A percentile compares a stretch with the other conserved stretches of the same genome.
Conservation (phyloP, 768 basidiomycete genomes). For the Rhodotorula graminis region DNA sequence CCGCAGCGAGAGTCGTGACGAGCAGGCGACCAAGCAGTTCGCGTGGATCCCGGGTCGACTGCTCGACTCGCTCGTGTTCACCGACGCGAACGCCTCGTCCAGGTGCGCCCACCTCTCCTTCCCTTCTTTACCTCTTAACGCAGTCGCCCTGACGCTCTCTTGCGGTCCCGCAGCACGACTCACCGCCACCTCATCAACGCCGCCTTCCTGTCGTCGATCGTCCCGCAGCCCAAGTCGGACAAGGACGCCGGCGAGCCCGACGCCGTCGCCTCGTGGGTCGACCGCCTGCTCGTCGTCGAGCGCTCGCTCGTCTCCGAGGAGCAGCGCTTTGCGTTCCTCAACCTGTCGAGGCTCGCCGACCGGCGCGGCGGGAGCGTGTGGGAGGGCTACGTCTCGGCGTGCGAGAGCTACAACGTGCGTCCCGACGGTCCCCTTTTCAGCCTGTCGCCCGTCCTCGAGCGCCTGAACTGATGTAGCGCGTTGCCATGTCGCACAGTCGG, state of each 20-base stretch:
- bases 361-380: slow-evolving; percentile 64
- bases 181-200: slow-evolving; percentile 59
- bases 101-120: neutral
- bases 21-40: slow-evolving; percentile 69
- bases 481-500: slow-evolving; percentile 58
- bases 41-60: slow-evolving; percentile 85
- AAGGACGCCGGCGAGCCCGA: slow-evolving; percentile 58
- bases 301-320: slow-evolving; percentile 58
- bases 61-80: slow-evolving; percentile 50
- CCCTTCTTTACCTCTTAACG: too few species aligned
- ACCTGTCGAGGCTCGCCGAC: slow-evolving; percentile 61
- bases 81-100: neutral
- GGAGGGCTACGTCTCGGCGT: slow-evolving; percentile 66
- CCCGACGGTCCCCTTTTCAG: neutral
- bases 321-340: slow-evolving; percentile 57
- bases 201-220: slow-evolving; percentile 65
- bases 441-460: too few species aligned
- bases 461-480: too few species aligned
- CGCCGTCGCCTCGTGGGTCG: slow-evolving; percentile 63
- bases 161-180: neutral
- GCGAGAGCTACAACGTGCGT: slow-evolving; percentile 76
- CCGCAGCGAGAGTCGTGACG: slow-evolving; percentile 71
- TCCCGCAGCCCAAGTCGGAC: slow-evolving; percentile 64
- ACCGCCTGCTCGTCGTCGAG: slow-evolving; percentile 70
- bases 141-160: neutral